These are phyloP conservation scores for Ocimum tenuiflorum DNA, from an alignment of 257 asterid species.

Conservation along the genomic window DNA sequence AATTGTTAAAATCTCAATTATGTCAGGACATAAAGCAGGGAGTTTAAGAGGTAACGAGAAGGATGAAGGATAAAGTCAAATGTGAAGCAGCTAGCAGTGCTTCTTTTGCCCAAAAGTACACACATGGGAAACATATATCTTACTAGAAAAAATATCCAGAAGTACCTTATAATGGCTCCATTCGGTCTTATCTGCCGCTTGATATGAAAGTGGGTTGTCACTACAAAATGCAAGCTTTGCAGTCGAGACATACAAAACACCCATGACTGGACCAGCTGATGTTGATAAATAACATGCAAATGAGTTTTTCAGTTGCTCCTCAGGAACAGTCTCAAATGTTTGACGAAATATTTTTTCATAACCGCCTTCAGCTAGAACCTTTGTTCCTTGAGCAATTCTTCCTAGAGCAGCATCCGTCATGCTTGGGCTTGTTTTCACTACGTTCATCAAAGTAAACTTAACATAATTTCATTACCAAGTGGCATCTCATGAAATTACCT, in stretches of 20 bases:
- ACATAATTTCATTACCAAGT: background rate
- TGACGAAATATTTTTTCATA: slow-evolving; percentile 87
- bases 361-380: slow-evolving; percentile 97
- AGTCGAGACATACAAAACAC: slow-evolving; percentile 70
- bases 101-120: too few species aligned
- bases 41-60: background rate
- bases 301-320: slow-evolving; percentile 75
- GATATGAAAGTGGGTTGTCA: slow-evolving; percentile 80
- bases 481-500: too few species aligned
- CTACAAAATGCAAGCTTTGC: slow-evolving; percentile 91
- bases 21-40: background rate
- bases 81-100: background rate
- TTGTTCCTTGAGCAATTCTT: slow-evolving; percentile 96
- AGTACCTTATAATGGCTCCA: slow-evolving; percentile 98
- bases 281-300: slow-evolving; percentile 93
- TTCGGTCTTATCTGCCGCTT: slow-evolving; percentile 64
- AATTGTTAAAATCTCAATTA: too few species aligned
- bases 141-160: background rate
- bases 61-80: background rate
- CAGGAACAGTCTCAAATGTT: slow-evolving; percentile 87
- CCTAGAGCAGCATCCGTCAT: slow-evolving; percentile 92
- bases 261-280: slow-evolving; percentile 99
- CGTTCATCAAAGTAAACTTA: slow-evolving; percentile 7
- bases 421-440: slow-evolving; percentile 98
- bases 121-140: background rate